These are phyloP conservation scores for Inga leiocalycina DNA, from an alignment of 306 rosid genomes.

Conservation along the genomic window DNA sequence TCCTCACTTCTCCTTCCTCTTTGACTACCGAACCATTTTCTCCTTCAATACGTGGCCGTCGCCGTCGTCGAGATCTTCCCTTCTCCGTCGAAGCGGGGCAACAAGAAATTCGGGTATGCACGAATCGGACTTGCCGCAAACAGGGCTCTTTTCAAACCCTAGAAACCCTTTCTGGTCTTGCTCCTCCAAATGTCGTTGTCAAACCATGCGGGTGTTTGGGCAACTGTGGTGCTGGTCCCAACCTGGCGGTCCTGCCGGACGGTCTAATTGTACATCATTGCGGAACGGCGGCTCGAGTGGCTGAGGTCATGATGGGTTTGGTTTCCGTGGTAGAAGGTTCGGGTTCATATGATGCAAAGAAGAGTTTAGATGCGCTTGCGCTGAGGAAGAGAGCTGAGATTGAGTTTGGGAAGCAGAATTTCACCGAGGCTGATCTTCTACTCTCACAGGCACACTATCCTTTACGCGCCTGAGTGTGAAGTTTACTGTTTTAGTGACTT, in stretches of 20 bases:
- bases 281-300: slow-evolving; percentile 68
- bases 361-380: slow-evolving; percentile 78
- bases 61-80: not conserved
- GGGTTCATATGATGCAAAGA: slow-evolving; percentile 32
- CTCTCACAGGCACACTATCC: slow-evolving; percentile 62
- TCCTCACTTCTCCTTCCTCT: not conserved
- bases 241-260: slow-evolving; percentile 63
- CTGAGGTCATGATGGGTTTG: slow-evolving; percentile 53
- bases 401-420: slow-evolving; percentile 49
- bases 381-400: slow-evolving; percentile 66
- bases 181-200: slow-evolving; percentile 66
- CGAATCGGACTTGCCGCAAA: slow-evolving; percentile 80
- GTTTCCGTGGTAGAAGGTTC: slow-evolving; percentile 31
- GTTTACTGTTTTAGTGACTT: not conserved
- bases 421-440: slow-evolving; percentile 63
- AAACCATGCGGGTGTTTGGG: slow-evolving; percentile 75
- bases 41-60: slow-evolving; percentile 25
- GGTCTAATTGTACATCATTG: slow-evolving; percentile 60
- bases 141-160: slow-evolving; percentile 85
- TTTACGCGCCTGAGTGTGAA: not conserved
- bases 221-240: slow-evolving; percentile 83
- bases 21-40: not conserved
- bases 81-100: slow-evolving; percentile 25
- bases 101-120: slow-evolving; percentile 76
- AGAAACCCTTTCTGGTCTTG: slow-evolving; percentile 60